These are phyloP conservation scores for Talaromyces sp. DNA, from an alignment of 2,329 filamentous ascomycete genomes.

Conservation along the genomic window DNA sequence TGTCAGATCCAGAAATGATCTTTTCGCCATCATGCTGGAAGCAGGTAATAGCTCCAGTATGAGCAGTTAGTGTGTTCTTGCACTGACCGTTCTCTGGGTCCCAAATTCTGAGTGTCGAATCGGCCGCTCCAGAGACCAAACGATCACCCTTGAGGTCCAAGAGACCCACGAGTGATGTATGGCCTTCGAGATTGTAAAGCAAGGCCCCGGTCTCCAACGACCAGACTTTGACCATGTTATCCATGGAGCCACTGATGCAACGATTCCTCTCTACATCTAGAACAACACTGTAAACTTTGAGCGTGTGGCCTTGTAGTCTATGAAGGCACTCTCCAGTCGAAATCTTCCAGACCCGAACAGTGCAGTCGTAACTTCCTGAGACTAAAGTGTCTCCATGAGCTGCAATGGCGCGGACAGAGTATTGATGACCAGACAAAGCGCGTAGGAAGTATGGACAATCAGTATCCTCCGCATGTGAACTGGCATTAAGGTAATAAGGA, in stretches of 20 bases:
- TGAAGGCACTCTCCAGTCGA: constrained; percentile 88
- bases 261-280: constrained; percentile 86
- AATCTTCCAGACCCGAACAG: constrained; percentile 94
- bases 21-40: constrained; percentile 98
- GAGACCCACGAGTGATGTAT: constrained; percentile 85
- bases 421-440: constrained; percentile 77
- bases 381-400: constrained; percentile 94
- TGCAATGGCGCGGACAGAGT: constrained; percentile 93
- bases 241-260: constrained; percentile 98
- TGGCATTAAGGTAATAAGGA: constrained; percentile 71
- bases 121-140: constrained; percentile 89
- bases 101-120: constrained; percentile 94
- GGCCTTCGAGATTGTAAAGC: constrained; percentile 86
- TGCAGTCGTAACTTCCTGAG: constrained; percentile 93
- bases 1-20: constrained; percentile 92
- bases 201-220: constrained; percentile 81
- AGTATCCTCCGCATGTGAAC: constrained; percentile 65
- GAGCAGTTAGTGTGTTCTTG: constrained; percentile 83
- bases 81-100: constrained; percentile 90
- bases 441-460: constrained; percentile 96
- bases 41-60: constrained; percentile 96
- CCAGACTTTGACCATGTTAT: constrained; percentile 97
- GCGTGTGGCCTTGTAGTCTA: constrained; percentile 76
- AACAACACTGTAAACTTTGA: constrained; percentile 97
- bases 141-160: constrained; percentile 85